Conservation (phyloP, 306 rosid genomes). For the Quercus cerris region DNA sequence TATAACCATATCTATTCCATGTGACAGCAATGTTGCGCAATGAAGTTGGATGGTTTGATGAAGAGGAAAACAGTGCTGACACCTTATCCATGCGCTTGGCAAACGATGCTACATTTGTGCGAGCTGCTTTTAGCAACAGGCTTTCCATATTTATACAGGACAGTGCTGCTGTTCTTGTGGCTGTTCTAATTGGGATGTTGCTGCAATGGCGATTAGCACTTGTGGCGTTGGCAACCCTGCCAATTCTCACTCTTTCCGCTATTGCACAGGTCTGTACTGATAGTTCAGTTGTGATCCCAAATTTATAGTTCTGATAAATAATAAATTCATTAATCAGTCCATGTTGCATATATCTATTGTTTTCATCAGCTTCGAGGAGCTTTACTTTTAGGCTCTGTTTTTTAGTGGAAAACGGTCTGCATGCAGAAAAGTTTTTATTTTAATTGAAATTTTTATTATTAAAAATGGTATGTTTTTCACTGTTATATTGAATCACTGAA, state of each 20-base stretch:
- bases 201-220: constrained; percentile 96
- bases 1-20: constrained; percentile 34
- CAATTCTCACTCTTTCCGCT: constrained; percentile 86
- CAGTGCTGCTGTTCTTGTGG: constrained; percentile 94
- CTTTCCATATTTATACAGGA: constrained; percentile 98
- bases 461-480: neutral
- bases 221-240: constrained; percentile 95
- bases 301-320: neutral
- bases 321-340: neutral
- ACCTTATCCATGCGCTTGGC: constrained; percentile 99
- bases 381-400: neutral
- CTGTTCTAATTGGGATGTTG: constrained; percentile 83
- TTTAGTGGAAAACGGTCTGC: neutral
- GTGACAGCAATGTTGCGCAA: constrained; percentile 95
- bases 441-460: neutral
- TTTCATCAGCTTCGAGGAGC: neutral
- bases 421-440: neutral
- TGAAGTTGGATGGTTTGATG: constrained; percentile 98
- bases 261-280: constrained; percentile 78
- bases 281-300: constrained; percentile 16
- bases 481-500: neutral
- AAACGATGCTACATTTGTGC: constrained; percentile 96
- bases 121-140: constrained; percentile 98
- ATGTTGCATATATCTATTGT: neutral
- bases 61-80: constrained; percentile 95